These are phyloP conservation scores for Jatropha podagrica DNA, from an alignment of 441 rosid species.

Conservation along the genomic window DNA sequence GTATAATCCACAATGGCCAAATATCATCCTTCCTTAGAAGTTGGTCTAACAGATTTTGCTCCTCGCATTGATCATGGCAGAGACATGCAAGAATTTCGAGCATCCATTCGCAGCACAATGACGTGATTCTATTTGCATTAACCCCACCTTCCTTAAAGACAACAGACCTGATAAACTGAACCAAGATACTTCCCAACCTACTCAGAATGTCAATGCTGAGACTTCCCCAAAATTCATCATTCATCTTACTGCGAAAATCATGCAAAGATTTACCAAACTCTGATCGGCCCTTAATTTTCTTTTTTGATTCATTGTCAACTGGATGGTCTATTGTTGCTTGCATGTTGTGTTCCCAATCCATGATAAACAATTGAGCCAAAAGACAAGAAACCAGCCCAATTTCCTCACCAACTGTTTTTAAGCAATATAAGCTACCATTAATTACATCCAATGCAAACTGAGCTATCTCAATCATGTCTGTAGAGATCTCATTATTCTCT, in stretches of 20 bases:
- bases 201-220: constrained; percentile 43
- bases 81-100: constrained; percentile 59
- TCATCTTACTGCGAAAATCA: constrained; percentile 43
- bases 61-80: constrained; percentile 54
- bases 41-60: constrained; percentile 61
- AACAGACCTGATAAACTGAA: constrained; percentile 53
- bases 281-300: constrained; percentile 37
- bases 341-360: constrained; percentile 68
- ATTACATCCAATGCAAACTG: constrained; percentile 71
- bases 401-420: constrained; percentile 56
- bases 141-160: constrained; percentile 53
- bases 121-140: constrained; percentile 41
- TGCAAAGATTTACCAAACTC: constrained; percentile 43
- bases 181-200: constrained; percentile 51
- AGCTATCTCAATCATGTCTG: constrained; percentile 42
- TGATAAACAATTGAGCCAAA: constrained; percentile 58
- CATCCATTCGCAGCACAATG: constrained; percentile 68
- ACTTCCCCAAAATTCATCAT: constrained; percentile 53
- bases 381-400: constrained; percentile 53
- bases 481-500: constrained; percentile 33
- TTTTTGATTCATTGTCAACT: constrained; percentile 39
- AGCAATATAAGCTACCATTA: constrained; percentile 59
- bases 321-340: constrained; percentile 30
- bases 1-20: constrained; percentile 83
- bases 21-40: constrained; percentile 58